Base-by-base conservation (phyloP, 805 yeast species). In the Wickerhamomyces sydowiorum region DNA sequence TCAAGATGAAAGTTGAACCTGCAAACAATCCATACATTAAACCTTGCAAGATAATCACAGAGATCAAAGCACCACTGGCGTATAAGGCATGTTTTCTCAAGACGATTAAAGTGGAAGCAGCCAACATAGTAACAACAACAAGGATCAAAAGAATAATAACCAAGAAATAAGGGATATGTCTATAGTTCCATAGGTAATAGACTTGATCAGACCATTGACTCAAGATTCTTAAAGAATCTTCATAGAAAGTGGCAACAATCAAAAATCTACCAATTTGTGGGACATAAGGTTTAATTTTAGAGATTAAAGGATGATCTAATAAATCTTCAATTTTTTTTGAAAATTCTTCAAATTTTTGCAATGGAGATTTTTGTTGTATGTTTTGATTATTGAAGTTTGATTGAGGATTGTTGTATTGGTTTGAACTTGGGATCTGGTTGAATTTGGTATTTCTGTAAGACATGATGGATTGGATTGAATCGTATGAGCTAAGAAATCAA, bases 161-260 rank as follows among this genome's bases (percentile, higher is more conserved):
- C 43, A 91, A 64, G 73, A 83, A 77, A 51, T 78, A 74, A 62
- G 95, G 95, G 46, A 82, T 68, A 52, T 82, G 86, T 60, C 95
- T 80, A 69, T 80, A 85, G 52, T 79, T 78, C 69, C 86, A 75
- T 52, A 93, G 71, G 62, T 85, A 91, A 61, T 78, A 84, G 20
- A 87, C 86, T 65, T 91, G 99, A 56, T 87, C 96, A 28, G 74
- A 64, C 97, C 97, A 91, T 67, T 90, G 97, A 6, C 88, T 67
- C 40, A 80, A 53, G 55, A 91, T 86, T 62, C 99, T 76, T 40
- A 82, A 60, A 3, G 96, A 76, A 59, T 93, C 98, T 65, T 91
- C 98, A 51, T 80, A 77, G 60, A 90, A 91, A 0, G 98, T 93
- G 38, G 96, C 95, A 42, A 91, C 96, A 47, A 91, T 90, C 50